Evolutionary conservation across 345 rosid species (phyloP), one percentile per base, ranked within the genome.

Genomic region (Corchorus olitorius): DNA sequence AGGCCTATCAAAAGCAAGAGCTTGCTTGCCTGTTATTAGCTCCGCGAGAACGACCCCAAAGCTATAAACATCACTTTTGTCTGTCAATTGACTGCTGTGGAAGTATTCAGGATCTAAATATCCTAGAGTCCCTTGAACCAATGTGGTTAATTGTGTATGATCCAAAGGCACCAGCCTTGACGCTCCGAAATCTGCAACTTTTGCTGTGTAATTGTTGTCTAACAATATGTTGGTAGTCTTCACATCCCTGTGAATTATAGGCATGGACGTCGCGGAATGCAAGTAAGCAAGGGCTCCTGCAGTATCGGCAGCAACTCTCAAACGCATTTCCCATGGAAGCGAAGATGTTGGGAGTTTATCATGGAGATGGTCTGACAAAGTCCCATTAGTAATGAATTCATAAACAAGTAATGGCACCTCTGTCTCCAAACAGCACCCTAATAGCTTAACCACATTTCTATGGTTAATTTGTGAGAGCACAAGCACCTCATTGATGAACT

Each of bases 151-250:
- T 64, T 85, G 86, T 33, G 80, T 79, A 17, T 86, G 83, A 34
- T 86, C 89, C 16, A 84, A 13, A 1, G 74, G 86, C 34, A 88
- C 80, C 3, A 84, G 55, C 73, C 86, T 81, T 3, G 88, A 86
- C 3, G 85, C 79, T 8, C 91, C 91, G 33, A 88, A 88, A 79
- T 88, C 91, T 0, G 89, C 77, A 11, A 86, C 85, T 69, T 88
- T 86, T 1, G 85, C 84, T 34, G 75, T 43, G 59, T 75, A 81
- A 35, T 61, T 74, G 1, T 78, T 79, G 46, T 87, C 84, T 19
- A 87, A 46, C 7, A 86, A 79, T 71, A 88, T 84, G 79, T 88
- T 88, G 0, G 84, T 62, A 0, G 86, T 72, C 73, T 88, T 88
- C 54, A 86, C 75, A 37, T 84, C 85, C 60, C 89, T 69, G 2